Evolutionary conservation across 2,329 filamentous ascomycete genomes (phyloP), one percentile per base, ranked within the genome.

Genomic region (Xylaria sp.): DNA sequence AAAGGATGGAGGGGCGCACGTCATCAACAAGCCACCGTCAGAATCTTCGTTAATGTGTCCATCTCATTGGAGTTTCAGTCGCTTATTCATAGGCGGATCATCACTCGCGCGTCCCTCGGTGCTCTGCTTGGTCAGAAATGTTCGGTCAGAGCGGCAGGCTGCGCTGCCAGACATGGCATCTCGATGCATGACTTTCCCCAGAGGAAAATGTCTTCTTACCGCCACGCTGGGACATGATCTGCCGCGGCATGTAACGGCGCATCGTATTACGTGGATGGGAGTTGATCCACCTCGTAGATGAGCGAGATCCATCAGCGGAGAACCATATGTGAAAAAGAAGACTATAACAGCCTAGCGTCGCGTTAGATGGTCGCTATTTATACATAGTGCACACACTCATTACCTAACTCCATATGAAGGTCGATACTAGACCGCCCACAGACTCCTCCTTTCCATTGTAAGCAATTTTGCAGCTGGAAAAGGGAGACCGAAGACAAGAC

Each of bases 171-270:
- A 10, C n/a, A 27, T 37, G 19, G 13, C 38, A 29, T 44, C 31
- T 23, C 27, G 15, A 33, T 23, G 31, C 29, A 40, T 29, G 37
- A 15, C n/a, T 44, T 51, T 58, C 44, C 44, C 27, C 46, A 31
- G 23, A 41, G 17, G 21, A 40, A 29, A 10, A 9, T 8, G 2
- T 10, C 17, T 27, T n/a, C 10, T 19, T 59, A 44, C 58, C 58
- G 40, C 31, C 10, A 44, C 25, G 17, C 37, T 33, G 58, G 58
- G 37, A 38, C 31, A 15, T 19, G 43, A 55, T 60, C 44, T 51
- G 13, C 56, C 33, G 9, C 17, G 15, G 10, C 35, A 29, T 58
- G 48, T 11, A 46, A 52, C 40, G 15, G n/a, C 37, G n/a, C 37
- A 15, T 10, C 15, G 15, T 52, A 6, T 53, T n/a, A n/a, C n/a